Evolutionary conservation across 495 filamentous ascomycete genomes (phyloP), one percentile per base, ranked within the genome.

Genomic region (Tuber melanosporum): DNA sequence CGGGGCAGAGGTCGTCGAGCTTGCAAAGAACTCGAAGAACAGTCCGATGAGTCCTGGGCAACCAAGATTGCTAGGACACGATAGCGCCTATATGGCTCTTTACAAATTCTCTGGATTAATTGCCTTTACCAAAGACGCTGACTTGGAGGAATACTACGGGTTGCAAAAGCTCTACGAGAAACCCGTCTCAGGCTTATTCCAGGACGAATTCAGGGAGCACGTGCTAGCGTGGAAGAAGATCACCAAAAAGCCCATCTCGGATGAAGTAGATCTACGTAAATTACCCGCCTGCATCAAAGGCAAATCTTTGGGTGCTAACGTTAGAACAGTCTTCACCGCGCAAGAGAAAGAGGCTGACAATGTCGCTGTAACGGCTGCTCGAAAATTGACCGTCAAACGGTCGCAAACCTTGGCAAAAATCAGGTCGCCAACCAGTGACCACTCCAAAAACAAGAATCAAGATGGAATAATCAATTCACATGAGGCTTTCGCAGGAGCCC

Each of bases 371-470:
- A 90, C 90, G 62, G 92, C 94, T 9, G 94, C 94, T 15, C 89
- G 94, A 66, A 97, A 97, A 83, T 85, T 97, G 42, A 98, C 95
- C 0, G 95, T 98, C 66, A 97, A 96, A 86, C 88, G 95, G 82
- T 91, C 89, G 71, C 91, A 92, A 83, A 92, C 90, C 6, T 82
- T 93, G 71, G 92, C 94, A 49, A 94, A 94, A 82, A 89, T 97
- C 5, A 90, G 93, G 9, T 87, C 87, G 71, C 89, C 90, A 26
- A 86, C 89, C 32, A 89, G 90, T 26, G 92, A 94, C 66, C 88
- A 88, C n/a, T 85, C 88, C 84, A 85, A 87, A 85, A 92, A 94
- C 49, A 93, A 91, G 84, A 80, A 86, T 3, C 87, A 90, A 73
- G 88, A 89, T 77, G 91, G 91, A 57, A 89, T 89, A 77, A 86